A percentile compares a stretch with the other conserved stretches of the same genome.
Conservation (phyloP, 768 basidiomycete species). For the Lyophyllum decastes region DNA sequence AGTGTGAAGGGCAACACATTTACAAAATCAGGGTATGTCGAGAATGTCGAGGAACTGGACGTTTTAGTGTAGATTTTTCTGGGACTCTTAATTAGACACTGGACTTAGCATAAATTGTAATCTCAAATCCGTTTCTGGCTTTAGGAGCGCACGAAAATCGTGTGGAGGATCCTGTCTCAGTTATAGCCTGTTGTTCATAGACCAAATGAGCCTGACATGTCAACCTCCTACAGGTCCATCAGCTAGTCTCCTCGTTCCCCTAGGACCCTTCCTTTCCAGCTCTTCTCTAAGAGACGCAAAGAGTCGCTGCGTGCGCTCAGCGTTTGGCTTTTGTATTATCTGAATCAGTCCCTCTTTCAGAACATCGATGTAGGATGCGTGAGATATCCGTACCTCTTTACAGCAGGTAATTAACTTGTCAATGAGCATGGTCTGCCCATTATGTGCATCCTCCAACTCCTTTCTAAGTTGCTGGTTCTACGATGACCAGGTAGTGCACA, state of each 20-base stretch:
- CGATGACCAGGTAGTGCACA: slow-evolving; percentile 2
- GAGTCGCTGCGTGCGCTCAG: slow-evolving; percentile 79
- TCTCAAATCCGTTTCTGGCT: slow-evolving; percentile 12
- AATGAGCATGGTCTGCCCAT: slow-evolving; percentile 75
- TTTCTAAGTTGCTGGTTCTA: slow-evolving; percentile 72
- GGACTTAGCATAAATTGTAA: slow-evolving; percentile 17
- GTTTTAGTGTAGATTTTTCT: slow-evolving; percentile 38
- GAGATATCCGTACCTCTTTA: slow-evolving; percentile 67
- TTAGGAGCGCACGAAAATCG: not conserved
- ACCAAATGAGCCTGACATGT: slow-evolving; percentile 10
- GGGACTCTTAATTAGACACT: slow-evolving; percentile 13
- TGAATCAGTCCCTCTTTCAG: slow-evolving; percentile 22
- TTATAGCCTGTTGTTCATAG: not conserved
- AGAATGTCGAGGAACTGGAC: slow-evolving; percentile 69
- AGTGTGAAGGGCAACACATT: slow-evolving; percentile 76
- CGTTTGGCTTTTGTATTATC: slow-evolving; percentile 66
- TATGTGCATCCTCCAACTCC: slow-evolving; percentile 80
- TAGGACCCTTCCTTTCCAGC: slow-evolving; percentile 67
- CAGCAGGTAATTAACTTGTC: slow-evolving; percentile 85
- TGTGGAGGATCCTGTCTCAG: not conserved
- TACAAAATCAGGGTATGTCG: slow-evolving; percentile 71
- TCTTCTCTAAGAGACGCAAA: slow-evolving; percentile 84
- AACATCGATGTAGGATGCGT: slow-evolving; percentile 1
- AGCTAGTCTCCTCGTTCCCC: slow-evolving; percentile 40
- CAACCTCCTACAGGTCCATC: slow-evolving; percentile 48